Evolutionary conservation across 257 asterid species (phyloP).

Genomic region (Hygrophila difformis): DNA sequence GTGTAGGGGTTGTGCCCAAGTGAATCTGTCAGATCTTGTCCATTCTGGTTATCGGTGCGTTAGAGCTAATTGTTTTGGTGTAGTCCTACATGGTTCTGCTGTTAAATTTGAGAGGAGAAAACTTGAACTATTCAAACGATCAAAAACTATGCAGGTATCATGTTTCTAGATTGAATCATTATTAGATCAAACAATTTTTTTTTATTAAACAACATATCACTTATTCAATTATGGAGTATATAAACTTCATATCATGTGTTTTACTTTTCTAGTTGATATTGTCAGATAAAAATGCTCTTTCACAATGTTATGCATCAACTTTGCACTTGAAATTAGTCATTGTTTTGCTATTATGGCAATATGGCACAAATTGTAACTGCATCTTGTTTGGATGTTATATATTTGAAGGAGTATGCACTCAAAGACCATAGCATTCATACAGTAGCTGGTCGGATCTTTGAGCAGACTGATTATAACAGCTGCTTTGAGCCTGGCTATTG

Average conservation of each 20-base stretch:
- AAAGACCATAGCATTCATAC: slow-evolving; percentile 23
- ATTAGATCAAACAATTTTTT: slow-evolving; percentile 6
- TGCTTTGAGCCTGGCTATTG: slow-evolving; percentile 50
- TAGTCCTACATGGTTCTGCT: slow-evolving; percentile 44
- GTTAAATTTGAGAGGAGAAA: slow-evolving; percentile 50
- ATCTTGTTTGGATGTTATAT: slow-evolving; percentile 4
- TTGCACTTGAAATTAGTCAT: too few relatives aligned
- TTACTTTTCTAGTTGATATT: slow-evolving; percentile 4
- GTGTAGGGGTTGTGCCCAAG: slow-evolving; percentile 66
- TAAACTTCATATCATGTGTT: not conserved
- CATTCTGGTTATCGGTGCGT: slow-evolving; percentile 57
- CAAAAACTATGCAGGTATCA: slow-evolving; percentile 37
- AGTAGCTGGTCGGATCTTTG: slow-evolving; percentile 34
- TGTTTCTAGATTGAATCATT: slow-evolving; percentile 11
- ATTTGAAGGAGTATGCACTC: slow-evolving; percentile 28
- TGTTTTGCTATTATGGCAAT: too few relatives aligned
- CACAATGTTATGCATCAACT: too few relatives aligned
- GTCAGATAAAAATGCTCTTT: not conserved
- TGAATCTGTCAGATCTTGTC: slow-evolving; percentile 69
- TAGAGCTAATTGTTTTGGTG: slow-evolving; percentile 58
- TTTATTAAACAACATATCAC: too few relatives aligned
- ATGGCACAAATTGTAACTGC: too few relatives aligned
- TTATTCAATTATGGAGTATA: too few relatives aligned
- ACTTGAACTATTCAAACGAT: slow-evolving; percentile 15
- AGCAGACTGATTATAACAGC: slow-evolving; percentile 23